Conservation (phyloP, 257 asterid genomes). For the Nicotiana paniculata region DNA sequence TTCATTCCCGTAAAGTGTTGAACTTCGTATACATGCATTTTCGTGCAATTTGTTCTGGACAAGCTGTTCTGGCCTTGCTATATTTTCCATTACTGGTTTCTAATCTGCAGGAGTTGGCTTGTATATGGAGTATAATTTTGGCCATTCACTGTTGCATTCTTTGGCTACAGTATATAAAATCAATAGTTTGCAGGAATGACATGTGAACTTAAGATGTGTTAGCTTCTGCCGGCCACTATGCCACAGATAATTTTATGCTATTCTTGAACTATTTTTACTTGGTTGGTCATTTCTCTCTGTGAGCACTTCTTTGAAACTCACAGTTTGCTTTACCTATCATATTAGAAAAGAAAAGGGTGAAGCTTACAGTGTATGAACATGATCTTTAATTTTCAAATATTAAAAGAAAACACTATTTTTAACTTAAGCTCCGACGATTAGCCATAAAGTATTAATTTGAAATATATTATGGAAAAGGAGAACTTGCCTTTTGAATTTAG, state of each 20-base stretch:
- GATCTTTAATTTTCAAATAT: background rate
- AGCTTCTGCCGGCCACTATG: background rate
- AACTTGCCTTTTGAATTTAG: background rate
- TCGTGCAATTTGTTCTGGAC: background rate
- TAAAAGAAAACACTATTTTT: background rate
- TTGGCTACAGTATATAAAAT: background rate
- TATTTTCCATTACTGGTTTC: background rate
- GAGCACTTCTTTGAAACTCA: background rate
- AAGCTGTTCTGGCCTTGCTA: background rate
- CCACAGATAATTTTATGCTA: background rate
- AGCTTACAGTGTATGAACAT: background rate
- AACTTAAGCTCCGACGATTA: background rate
- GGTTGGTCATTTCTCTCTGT: background rate
- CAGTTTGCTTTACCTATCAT: background rate
- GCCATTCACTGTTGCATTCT: background rate
- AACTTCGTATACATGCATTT: background rate
- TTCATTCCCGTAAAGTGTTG: conserved; percentile 26
- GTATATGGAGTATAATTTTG: background rate
- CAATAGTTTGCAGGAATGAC: background rate
- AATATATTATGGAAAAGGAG: background rate
- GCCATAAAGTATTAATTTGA: background rate
- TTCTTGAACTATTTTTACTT: background rate
- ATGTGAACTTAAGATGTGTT: background rate
- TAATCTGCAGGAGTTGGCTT: conserved; percentile 5
- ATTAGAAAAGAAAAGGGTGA: background rate